Base-by-base conservation (phyloP, 2,329 filamentous ascomycete genomes). In the Stemphylium vesicarium region DNA sequence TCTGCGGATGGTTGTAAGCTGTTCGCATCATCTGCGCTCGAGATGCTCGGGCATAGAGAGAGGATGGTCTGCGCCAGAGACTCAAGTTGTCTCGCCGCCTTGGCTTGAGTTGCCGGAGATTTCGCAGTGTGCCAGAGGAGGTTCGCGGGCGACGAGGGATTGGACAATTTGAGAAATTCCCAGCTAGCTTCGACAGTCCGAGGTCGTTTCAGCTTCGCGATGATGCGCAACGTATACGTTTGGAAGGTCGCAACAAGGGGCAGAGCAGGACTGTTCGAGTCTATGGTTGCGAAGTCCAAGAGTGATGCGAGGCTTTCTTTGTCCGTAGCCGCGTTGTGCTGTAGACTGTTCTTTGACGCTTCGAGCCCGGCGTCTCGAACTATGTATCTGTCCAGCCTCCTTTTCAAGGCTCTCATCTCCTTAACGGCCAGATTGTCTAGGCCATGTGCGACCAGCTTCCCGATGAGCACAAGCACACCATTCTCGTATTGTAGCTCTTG, bases 381-480 rank as follows among this genome's bases (percentile, higher is more conserved):
- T 16, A 74, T 47, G 39, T 66, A 65, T 16, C 15, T 51, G 20
- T 89, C 85, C 38, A 93, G 64, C 29, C 85, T 81, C 56, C 78
- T 81, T 71, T 90, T 92, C 60, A 93, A 71, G 10, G 87, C 77
- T 36, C 84, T 80, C 54, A 93, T 71, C 65, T 93, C 90, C 66
- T 86, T 90, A 37, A 86, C 74, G 0, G 90, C 89, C 52, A 88
- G 79, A n/a, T 86, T 84, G 40, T 89, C 84, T 46, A 92, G 73
- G 1, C 85, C 84, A 42, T 91, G 78, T 0, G 79, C 78, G 12
- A 92, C 77, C 1, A 93, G 78, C 68, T 87, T 91, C 35, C 84
- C 84, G 35, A 88, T 75, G 48, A 93, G 81, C 0, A 87, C 85
- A 13, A 88, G 84, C 81, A 91, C 89, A 49, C 89, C 90, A 55